These are phyloP conservation scores for Knufia fluminis DNA, from an alignment of 2,329 filamentous ascomycete species.

Conservation along the genomic window DNA sequence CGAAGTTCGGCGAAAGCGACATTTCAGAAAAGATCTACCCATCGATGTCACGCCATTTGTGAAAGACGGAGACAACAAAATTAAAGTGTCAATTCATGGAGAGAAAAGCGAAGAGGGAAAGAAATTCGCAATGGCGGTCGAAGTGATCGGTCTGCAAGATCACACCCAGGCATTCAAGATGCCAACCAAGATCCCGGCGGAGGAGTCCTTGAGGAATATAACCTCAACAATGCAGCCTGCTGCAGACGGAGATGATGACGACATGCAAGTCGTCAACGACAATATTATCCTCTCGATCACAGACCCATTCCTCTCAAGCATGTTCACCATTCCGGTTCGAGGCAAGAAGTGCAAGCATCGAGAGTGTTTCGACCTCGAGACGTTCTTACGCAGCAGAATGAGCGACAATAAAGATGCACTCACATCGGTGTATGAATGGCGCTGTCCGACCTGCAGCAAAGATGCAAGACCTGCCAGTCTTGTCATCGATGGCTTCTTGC, in stretches of 20 bases:
- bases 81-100: constrained; percentile 46
- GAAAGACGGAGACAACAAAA: constrained; percentile 49
- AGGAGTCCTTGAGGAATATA: constrained; percentile 50
- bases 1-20: constrained; percentile 56
- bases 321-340: constrained; percentile 65
- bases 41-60: constrained; percentile 61
- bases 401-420: constrained; percentile 29
- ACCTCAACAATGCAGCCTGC: constrained; percentile 29
- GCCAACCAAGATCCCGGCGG: constrained; percentile 35
- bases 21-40: constrained; percentile 67
- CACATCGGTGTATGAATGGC: constrained; percentile 64
- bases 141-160: constrained; percentile 51
- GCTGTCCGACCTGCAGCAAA: constrained; percentile 64
- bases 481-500: constrained; percentile 64
- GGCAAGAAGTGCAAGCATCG: constrained; percentile 62
- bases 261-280: constrained; percentile 50
- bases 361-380: constrained; percentile 84
- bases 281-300: constrained; percentile 54
- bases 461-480: constrained; percentile 69
- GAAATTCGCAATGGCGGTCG: constrained; percentile 57
- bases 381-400: constrained; percentile 60
- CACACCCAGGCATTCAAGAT: constrained; percentile 31
- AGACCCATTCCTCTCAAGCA: constrained; percentile 55
- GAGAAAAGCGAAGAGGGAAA: constrained; percentile 25
- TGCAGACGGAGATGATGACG: constrained; percentile 49